Evolutionary conservation across 176 grass and related monocot genomes (phyloP), one percentile per base, ranked within the genome.

Genomic region (Ampelocalamus luodianensis): DNA sequence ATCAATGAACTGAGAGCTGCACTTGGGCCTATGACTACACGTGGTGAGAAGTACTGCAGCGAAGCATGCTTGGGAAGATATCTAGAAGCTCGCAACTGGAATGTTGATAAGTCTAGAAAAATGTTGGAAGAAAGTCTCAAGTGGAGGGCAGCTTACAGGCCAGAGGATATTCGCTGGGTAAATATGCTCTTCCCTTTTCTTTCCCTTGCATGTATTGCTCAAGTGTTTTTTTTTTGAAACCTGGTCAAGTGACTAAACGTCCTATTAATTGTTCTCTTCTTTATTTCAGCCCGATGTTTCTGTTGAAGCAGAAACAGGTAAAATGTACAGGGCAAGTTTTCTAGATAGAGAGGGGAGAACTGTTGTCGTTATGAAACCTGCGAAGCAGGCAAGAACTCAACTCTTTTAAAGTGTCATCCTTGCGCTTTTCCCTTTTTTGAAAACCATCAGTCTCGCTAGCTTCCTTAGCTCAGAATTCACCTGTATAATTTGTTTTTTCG

Each of bases 111-210:
- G 68, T 89, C 93, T 10, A 92, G 58, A 82, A 98, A 93, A 82
- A 95, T 95, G 96, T 88, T 98, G 34, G 89, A 92, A 82, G 96
- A 98, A 80, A 92, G 62, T 36, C 89, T 98, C 43, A 85, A 92
- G 77, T 98, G 96, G 96, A 90, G 96, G 86, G 77, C 68, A 64
- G 87, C 67, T 71, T 95, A 81, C 68, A 95, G 79, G 43, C 96
- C 91, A 14, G 88, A 98, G 40, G 96, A 90, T 79, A 95, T 95
- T 73, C 77, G 69, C 49, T 98, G 93, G 96, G 93, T 98, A 85
- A 79, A 65, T 65, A 12, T 14, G 26, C 20, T 26, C 34, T 69
- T 48, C 4, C 51, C 8, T 14, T 64, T 16, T 4, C 62, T 6
- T 48, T 64, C 45, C 16, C 32, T 42, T 63, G 46, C 4, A 48